Conservation (phyloP, 2,329 filamentous ascomycete genomes). For the Aspergillus aculeatus region DNA sequence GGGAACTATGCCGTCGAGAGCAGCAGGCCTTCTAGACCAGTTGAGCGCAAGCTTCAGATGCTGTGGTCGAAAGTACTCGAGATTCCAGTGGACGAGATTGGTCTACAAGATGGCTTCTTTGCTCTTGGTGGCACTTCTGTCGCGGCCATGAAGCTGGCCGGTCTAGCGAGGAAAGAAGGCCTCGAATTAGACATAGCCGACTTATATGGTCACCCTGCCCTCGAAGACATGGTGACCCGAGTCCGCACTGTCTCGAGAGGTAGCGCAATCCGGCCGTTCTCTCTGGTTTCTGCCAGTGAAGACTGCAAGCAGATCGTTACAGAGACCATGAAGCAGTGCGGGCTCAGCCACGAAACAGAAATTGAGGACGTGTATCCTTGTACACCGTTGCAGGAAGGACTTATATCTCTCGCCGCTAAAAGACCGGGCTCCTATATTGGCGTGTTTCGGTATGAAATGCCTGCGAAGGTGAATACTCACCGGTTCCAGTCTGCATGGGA, state of each 20-base stretch:
- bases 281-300: not conserved
- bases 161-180: not conserved
- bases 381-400: conserved; percentile 27
- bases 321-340: not conserved
- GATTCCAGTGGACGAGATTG: not conserved
- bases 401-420: conserved; percentile 23
- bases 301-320: not conserved
- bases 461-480: conserved; percentile 10
- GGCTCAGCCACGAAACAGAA: not conserved
- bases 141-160: not conserved
- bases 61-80: not conserved
- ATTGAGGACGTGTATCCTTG: conserved; percentile 26
- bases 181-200: not conserved
- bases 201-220: not conserved
- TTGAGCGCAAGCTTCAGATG: not conserved
- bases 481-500: conserved; percentile 13
- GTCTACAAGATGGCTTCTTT: not conserved
- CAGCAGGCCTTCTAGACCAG: not conserved
- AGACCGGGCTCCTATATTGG: conserved; percentile 4
- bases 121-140: not conserved
- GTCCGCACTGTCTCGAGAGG: not conserved
- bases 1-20: not conserved
- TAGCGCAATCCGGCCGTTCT: not conserved
- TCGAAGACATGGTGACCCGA: not conserved
- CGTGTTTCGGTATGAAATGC: conserved; percentile 9